These are phyloP conservation scores for Debaryomyces tyrocola DNA, from an alignment of 805 yeast species.

Conservation along the genomic window DNA sequence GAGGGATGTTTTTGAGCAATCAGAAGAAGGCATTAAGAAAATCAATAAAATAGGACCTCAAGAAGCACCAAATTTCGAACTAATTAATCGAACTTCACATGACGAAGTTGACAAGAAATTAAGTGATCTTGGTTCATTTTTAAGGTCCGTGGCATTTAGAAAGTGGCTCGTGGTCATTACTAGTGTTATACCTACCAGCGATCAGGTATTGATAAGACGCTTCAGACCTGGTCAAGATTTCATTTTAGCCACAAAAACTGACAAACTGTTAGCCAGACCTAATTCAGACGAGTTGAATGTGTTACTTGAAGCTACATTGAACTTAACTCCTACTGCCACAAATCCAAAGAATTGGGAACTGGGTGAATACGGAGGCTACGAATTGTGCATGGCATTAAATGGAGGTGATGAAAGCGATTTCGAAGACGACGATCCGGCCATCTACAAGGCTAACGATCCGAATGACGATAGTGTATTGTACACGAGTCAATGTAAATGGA, in stretches of 20 bases:
- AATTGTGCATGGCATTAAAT: conserved; percentile 75
- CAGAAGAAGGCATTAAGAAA: conserved; percentile 30
- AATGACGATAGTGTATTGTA: conserved; percentile 73
- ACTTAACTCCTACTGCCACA: conserved; percentile 66
- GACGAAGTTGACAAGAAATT: conserved; percentile 39
- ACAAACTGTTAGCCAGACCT: conserved; percentile 34
- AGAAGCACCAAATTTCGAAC: conserved; percentile 56
- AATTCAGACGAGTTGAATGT: conserved; percentile 39
- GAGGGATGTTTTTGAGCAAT: conserved; percentile 32
- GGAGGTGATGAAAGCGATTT: conserved; percentile 45
- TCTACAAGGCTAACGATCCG: conserved; percentile 57
- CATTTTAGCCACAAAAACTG: conserved; percentile 76
- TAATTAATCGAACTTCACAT: conserved; percentile 13
- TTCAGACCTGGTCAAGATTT: conserved; percentile 96
- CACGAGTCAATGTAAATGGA: conserved; percentile 83
- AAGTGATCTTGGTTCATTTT: conserved; percentile 54
- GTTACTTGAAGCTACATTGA: conserved; percentile 75
- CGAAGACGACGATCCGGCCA: conserved; percentile 79
- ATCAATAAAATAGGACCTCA: conserved; percentile 42
- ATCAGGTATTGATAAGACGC: conserved; percentile 73
- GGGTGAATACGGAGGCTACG: conserved; percentile 95
- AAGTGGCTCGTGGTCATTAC: conserved; percentile 71
- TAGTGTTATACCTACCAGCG: conserved; percentile 58
- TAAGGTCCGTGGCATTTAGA: conserved; percentile 61
- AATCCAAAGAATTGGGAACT: conserved; percentile 72